phyloP scores from a whole-genome alignment of 176 grass and related monocot species.

The Urochloa ruziziensis region DNA sequence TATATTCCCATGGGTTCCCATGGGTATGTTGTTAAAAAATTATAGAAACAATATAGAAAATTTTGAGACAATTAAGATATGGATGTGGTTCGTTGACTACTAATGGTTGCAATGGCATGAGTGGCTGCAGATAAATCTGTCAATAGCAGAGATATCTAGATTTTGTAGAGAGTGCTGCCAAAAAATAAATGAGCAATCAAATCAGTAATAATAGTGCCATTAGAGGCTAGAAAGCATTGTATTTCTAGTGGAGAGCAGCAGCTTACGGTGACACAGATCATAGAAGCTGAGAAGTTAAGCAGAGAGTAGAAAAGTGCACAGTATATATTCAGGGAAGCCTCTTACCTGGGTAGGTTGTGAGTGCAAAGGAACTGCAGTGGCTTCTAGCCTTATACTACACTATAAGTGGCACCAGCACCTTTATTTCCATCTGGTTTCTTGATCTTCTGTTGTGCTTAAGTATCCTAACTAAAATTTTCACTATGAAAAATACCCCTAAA shows the following conservation, averaged over 20 bases:
- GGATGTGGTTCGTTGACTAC: background rate
- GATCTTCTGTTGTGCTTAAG: background rate
- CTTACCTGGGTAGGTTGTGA: no score
- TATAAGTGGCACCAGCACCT: no score
- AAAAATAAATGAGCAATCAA: background rate
- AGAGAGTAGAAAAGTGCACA: no score
- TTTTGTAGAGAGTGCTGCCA: background rate
- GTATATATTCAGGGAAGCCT: no score
- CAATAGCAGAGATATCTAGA: background rate
- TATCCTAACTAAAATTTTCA: background rate
- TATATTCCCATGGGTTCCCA: no score
- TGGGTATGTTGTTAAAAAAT: background rate
- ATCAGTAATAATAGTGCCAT: background rate
- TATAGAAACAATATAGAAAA: background rate
- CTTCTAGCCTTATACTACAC: no score
- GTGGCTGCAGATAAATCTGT: background rate
- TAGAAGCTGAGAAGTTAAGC: no score
- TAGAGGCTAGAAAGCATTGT: no score
- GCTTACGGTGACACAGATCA: no score
- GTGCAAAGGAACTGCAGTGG: no score
- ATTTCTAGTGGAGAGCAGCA: no score
- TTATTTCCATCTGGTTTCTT: background rate
- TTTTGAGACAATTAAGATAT: background rate
- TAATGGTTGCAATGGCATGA: background rate
- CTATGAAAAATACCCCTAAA: background rate